Evolutionary conservation across 2,329 filamentous ascomycete genomes (phyloP), one percentile per base, ranked within the genome.

Genomic region (Exophiala viscosa): DNA sequence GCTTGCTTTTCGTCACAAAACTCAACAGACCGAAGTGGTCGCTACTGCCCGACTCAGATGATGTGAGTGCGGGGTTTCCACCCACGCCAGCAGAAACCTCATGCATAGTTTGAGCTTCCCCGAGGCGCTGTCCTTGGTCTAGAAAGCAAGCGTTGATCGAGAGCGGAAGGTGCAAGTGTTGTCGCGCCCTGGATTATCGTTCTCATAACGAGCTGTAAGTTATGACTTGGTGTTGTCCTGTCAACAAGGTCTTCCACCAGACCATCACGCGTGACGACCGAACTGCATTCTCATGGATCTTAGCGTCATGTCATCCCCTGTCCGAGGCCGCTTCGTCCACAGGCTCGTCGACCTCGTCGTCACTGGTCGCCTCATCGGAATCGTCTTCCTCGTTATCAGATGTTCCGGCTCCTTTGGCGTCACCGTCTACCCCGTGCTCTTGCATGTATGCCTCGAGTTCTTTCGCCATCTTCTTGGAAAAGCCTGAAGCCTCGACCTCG

Each of bases 391-490:
- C 67, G 5, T 66, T 66, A 47, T 74, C 71, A 13, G 68, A 67
- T 32, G 65, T 67, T 28, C 60, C 73, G 4, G 61, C 60, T 8
- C 66, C 69, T 31, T 66, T 67, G 15, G 76, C 74, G 62, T 79
- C 76, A 2, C 77, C 76, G 57, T 83, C 79, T 10, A 79, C 76
- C 7, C 81, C 82, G 41, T 85, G 78, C 47, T 84, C 81, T 66
- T 90, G 86, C 73, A 99, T 93, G 60, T 95, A 96, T 8, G 83
- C 81, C 66, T 96, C 93, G 13, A 99, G 74, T 62, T 99, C 93
- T 70, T 93, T 95, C 13, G 90, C 82, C 87, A 96, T 96, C 74
- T 96, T 97, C 76, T 87, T 95, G 15, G 90, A 95, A 69, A 99
- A 97, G 0, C 93, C 93, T 1, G 90, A 95, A 0, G 93, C 93